phyloP scores from a whole-genome alignment of 345 rosid species.

The Eucalyptus camaldulensis region DNA sequence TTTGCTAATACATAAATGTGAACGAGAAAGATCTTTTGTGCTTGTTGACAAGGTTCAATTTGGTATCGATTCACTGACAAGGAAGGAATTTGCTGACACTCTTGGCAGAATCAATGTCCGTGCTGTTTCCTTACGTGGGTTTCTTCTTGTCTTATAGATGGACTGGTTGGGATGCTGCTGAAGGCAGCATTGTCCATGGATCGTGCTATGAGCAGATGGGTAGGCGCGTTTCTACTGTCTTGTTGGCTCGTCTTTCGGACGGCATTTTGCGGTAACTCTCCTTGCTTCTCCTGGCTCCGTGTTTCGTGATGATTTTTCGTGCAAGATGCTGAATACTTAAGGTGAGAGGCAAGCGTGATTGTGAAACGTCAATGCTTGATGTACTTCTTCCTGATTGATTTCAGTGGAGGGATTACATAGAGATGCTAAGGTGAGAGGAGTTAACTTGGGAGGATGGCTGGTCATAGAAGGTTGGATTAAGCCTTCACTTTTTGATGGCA shows the following conservation, averaged over 20 bases:
- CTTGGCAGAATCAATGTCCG: background rate
- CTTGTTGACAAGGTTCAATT: constrained; percentile 31
- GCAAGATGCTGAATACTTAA: background rate
- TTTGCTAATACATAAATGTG: background rate
- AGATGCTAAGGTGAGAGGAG: constrained; percentile 57
- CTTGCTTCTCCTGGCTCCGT: background rate
- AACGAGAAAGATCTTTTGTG: background rate
- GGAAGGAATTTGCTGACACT: constrained; percentile 29
- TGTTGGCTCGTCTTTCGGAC: constrained; percentile 20
- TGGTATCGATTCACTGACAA: constrained; percentile 27
- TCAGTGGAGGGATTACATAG: constrained; percentile 48
- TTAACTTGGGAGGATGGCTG: constrained; percentile 75
- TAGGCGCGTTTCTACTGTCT: constrained; percentile 26
- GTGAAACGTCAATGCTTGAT: background rate
- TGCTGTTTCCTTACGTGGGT: background rate
- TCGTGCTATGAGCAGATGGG: constrained; percentile 35
- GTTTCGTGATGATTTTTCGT: background rate
- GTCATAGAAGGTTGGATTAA: constrained; percentile 84
- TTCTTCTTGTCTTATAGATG: constrained; percentile 2
- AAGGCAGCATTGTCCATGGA: constrained; percentile 40
- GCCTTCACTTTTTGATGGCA: constrained; percentile 60
- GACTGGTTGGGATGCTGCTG: constrained; percentile 9
- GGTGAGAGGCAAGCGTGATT: background rate
- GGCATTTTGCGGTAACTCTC: constrained; percentile 26
- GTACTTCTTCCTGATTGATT: background rate